phyloP scores from a whole-genome alignment of 345 rosid species.

The Murraya paniculata region DNA sequence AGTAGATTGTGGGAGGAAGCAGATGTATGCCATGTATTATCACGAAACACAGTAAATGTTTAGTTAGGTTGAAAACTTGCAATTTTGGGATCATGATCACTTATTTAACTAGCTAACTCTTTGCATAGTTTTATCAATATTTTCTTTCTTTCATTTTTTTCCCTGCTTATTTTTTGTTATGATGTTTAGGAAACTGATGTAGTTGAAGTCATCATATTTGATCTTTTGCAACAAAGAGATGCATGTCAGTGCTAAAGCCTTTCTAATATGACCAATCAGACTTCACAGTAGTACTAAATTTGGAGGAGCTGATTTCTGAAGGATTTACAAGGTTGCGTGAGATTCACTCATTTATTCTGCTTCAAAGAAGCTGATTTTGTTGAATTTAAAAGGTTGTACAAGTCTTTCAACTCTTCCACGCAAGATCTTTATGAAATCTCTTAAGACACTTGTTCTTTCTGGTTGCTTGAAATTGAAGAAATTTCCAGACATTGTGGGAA shows the following conservation, averaged over 20 bases:
- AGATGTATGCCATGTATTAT: constrained; percentile 23
- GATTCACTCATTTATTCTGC: neutral
- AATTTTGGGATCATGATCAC: neutral
- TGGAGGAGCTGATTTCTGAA: constrained; percentile 6
- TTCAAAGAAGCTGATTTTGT: neutral
- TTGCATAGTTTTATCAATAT: neutral
- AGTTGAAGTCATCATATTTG: constrained; percentile 26
- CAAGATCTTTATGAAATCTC: no score
- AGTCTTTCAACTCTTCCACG: no score
- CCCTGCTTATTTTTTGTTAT: neutral
- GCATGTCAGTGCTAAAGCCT: constrained; percentile 20
- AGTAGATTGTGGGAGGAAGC: constrained; percentile 28
- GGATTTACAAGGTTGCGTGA: constrained; percentile 6
- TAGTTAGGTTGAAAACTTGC: neutral
- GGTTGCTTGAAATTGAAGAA: neutral
- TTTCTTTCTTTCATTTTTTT: neutral
- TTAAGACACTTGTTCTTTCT: neutral
- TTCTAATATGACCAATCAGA: constrained; percentile 23
- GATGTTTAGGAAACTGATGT: constrained; percentile 29
- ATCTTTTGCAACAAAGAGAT: neutral
- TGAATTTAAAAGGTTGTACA: no score
- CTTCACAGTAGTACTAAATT: constrained; percentile 6
- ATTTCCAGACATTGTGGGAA: neutral
- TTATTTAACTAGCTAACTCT: neutral
- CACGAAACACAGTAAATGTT: constrained; percentile 20